Conservation (phyloP, 768 basidiomycete species). For the Leccinum broughii region DNA sequence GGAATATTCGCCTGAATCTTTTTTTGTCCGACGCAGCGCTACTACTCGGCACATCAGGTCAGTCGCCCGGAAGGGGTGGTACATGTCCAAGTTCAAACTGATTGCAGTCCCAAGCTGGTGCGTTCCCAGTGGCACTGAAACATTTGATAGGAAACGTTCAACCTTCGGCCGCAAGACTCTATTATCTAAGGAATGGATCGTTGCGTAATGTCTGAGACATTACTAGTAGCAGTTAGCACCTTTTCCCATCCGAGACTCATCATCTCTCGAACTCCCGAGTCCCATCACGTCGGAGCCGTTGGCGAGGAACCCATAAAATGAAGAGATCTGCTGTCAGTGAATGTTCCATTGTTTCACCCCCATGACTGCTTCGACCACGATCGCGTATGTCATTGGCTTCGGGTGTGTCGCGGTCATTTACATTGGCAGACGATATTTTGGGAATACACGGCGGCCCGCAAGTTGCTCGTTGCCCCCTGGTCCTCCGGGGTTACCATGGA, state of each 20-base stretch:
- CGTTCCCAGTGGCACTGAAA: not conserved
- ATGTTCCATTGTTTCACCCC: not conserved
- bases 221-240: no score
- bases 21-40: no score
- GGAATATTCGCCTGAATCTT: no score
- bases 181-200: not conserved
- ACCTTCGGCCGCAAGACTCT: not conserved
- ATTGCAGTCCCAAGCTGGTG: no score
- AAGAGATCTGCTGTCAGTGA: not conserved
- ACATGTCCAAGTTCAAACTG: no score
- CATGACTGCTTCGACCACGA: not conserved
- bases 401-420: not conserved
- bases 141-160: not conserved
- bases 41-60: no score
- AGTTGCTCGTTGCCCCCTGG: not conserved
- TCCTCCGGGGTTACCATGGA: conserved; percentile 2
- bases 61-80: no score
- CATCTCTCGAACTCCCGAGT: not conserved
- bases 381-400: not conserved
- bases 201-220: not conserved
- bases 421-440: not conserved
- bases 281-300: not conserved
- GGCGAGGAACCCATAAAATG: not conserved
- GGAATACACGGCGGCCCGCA: not conserved
- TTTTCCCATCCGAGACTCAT: not conserved